These are phyloP conservation scores for Tylopilus vinaceipallidus DNA, from an alignment of 768 basidiomycete genomes.

Conservation along the genomic window DNA sequence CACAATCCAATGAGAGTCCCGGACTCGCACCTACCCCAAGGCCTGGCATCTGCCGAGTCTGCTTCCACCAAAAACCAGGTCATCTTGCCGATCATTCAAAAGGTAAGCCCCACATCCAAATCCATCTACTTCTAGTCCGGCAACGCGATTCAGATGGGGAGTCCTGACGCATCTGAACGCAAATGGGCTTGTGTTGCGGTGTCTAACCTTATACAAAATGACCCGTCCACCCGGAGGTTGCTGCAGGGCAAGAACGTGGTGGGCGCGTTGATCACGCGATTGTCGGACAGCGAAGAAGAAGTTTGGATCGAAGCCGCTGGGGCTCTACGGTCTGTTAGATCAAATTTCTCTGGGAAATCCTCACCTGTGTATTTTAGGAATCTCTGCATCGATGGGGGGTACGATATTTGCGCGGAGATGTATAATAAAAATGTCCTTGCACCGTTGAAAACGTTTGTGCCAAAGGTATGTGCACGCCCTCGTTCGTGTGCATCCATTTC, in stretches of 20 bases:
- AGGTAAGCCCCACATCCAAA: slow-evolving; percentile 46
- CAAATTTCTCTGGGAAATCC: background rate
- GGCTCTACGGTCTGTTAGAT: slow-evolving; percentile 65
- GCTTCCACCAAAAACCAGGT: slow-evolving; percentile 74
- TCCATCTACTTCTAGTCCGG: background rate
- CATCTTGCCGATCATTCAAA: slow-evolving; percentile 86
- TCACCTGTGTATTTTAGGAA: slow-evolving; percentile 53
- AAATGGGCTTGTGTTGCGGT: slow-evolving; percentile 97
- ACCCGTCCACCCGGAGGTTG: slow-evolving; percentile 85
- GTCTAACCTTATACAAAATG: slow-evolving; percentile 94
- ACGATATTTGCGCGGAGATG: slow-evolving; percentile 95
- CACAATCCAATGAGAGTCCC: slow-evolving; percentile 95
- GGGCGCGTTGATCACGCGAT: slow-evolving; percentile 78
- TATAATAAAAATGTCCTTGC: slow-evolving; percentile 91
- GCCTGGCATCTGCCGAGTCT: slow-evolving; percentile 70
- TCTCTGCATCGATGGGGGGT: slow-evolving; percentile 91
- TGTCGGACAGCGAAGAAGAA: slow-evolving; percentile 88
- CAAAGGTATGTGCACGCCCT: slow-evolving; percentile 53
- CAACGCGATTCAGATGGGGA: slow-evolving; percentile 56
- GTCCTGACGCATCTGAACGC: slow-evolving; percentile 73
- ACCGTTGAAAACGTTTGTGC: slow-evolving; percentile 71
- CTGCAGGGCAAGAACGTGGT: slow-evolving; percentile 91
- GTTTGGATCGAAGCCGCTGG: slow-evolving; percentile 89
- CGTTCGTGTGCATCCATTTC: background rate
- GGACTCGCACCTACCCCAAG: slow-evolving; percentile 85